phyloP scores from a whole-genome alignment of 2,329 filamentous ascomycete genomes.

The Fusarium sambucinum region DNA sequence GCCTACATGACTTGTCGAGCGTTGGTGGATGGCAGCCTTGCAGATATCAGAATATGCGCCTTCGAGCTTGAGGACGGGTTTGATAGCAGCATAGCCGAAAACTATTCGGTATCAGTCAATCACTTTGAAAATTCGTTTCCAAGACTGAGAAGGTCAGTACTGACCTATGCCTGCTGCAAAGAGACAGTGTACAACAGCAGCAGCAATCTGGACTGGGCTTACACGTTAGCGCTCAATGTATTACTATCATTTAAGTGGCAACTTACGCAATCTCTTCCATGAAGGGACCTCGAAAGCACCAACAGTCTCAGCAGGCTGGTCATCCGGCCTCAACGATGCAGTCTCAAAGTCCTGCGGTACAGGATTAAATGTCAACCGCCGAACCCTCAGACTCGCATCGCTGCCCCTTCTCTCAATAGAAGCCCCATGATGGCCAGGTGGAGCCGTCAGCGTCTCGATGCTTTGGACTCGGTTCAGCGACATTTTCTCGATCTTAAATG shows the following conservation, averaged over 20 bases:
- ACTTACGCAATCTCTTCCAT: slow-evolving; percentile 66
- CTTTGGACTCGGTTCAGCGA: slow-evolving; percentile 66
- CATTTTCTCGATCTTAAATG: slow-evolving; percentile 52
- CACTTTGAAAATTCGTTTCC: neutral
- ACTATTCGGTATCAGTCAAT: slow-evolving; percentile 55
- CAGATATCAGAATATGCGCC: slow-evolving; percentile 78
- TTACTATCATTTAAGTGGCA: neutral
- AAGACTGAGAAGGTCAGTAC: neutral
- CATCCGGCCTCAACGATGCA: slow-evolving; percentile 54
- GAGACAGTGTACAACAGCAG: slow-evolving; percentile 65
- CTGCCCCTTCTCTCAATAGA: slow-evolving; percentile 54
- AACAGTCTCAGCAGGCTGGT: slow-evolving; percentile 57
- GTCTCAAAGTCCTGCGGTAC: slow-evolving; percentile 66
- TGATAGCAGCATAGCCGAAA: slow-evolving; percentile 87
- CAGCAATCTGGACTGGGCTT: slow-evolving; percentile 47
- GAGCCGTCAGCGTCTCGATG: slow-evolving; percentile 62
- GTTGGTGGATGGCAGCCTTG: slow-evolving; percentile 39
- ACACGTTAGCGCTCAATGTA: slow-evolving; percentile 16
- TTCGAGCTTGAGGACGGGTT: slow-evolving; percentile 80
- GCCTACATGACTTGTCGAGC: neutral
- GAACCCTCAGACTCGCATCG: slow-evolving; percentile 61
- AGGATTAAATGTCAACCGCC: slow-evolving; percentile 67
- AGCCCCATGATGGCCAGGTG: slow-evolving; percentile 48
- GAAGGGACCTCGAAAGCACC: slow-evolving; percentile 66
- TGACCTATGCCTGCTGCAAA: slow-evolving; percentile 75